Evolutionary conservation across 2,329 filamentous ascomycete genomes (phyloP).

Genomic region (Davidsoniella neocaledoniae): DNA sequence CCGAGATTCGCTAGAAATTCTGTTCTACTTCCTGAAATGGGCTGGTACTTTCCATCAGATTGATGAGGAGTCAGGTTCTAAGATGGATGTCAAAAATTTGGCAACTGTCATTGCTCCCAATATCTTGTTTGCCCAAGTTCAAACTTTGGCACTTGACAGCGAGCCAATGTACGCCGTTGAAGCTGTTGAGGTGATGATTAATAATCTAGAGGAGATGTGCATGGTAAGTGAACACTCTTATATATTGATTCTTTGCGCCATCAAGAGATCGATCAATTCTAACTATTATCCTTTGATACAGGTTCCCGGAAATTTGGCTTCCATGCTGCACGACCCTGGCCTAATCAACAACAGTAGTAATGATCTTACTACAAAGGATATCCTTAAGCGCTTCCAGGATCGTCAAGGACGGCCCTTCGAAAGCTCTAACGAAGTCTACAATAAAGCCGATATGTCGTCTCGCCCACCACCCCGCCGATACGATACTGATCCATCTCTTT

Average conservation of each 20-base stretch:
- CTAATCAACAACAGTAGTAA: constrained; percentile 59
- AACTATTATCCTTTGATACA: constrained; percentile 22
- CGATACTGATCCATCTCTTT: constrained; percentile 72
- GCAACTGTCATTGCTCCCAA: constrained; percentile 96
- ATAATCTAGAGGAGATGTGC: constrained; percentile 91
- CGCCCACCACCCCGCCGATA: constrained; percentile 45
- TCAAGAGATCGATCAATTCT: background rate
- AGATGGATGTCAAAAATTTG: constrained; percentile 97
- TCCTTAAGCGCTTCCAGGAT: constrained; percentile 82
- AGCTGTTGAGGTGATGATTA: constrained; percentile 79
- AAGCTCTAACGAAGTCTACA: constrained; percentile 40
- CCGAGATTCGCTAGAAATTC: constrained; percentile 81
- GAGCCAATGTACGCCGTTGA: constrained; percentile 90
- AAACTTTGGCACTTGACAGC: constrained; percentile 53
- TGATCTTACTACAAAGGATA: constrained; percentile 93
- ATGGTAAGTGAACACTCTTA: constrained; percentile 48
- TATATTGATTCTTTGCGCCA: constrained; percentile 1
- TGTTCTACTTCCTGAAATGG: constrained; percentile 96
- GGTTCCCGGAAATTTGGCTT: constrained; percentile 86
- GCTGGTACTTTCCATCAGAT: constrained; percentile 93
- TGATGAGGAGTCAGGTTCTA: constrained; percentile 90
- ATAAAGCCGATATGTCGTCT: constrained; percentile 40
- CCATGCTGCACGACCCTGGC: constrained; percentile 65
- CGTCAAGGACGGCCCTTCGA: constrained; percentile 41
- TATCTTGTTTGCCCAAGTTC: constrained; percentile 59